Evolutionary conservation across 192 early-diverging fungal genomes (phyloP), one percentile per base, ranked within the genome.

Genomic region (Linnemannia elongata): DNA sequence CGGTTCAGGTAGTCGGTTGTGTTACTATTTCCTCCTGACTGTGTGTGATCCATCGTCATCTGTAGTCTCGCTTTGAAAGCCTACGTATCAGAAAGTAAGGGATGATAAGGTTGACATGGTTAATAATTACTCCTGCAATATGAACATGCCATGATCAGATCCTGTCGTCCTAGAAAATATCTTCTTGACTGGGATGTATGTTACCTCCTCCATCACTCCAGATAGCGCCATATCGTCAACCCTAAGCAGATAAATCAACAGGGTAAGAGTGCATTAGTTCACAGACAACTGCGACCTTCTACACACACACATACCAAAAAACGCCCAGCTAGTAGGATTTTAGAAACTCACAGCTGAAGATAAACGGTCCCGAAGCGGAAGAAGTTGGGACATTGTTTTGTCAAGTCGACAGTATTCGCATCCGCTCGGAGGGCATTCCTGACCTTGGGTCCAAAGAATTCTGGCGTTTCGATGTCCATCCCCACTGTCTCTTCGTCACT

Each of bases 31-130:
- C 81, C 75, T 13, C 87, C 87, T 68, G 88, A 89, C 42, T 90
- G 89, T 24, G 91, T 88, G 60, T 89, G 87, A 60, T 92, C 88
- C 88, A 92, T 88, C 18, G 90, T 92, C 35, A 82, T 76, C 39
- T 77, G 76, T 15, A 92, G 71, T 55, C 91, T 73, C 5, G 71
- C 72, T 27, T 88, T 90, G 69, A 90, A 92, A 10, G 88, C 87
- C 91, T 92, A 52, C 6, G 15, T 1, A 44, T 33, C n/a, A 35
- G 10, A 73, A 27, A 75, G 5, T 52, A 8, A 27, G 6, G 17
- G 44, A 2, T 6, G 47, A 8, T 15, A 20, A 36, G 44, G 27
- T 5, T 9, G 12, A 9, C 49, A 52, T 33, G 68, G 22, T 76
- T 27, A n/a, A 4, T 38, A 35, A 44, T 35, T 66, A 52, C 52